These are phyloP conservation scores for Styphnolobium japonicum DNA, from an alignment of 306 rosid species.

Conservation along the genomic window DNA sequence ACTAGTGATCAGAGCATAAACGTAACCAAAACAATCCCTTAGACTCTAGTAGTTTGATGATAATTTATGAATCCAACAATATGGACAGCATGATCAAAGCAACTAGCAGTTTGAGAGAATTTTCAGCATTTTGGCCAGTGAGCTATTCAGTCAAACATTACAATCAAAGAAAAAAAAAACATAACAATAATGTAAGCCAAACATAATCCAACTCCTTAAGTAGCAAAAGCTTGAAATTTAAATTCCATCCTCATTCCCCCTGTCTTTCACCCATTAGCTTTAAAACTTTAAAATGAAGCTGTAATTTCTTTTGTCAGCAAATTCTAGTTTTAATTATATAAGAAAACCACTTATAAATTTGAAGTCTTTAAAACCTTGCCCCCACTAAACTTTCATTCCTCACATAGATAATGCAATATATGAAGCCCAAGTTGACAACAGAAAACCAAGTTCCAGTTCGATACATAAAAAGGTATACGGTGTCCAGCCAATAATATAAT, in stretches of 20 bases:
- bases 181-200: background rate
- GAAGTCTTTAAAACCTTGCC: background rate
- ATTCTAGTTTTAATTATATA: background rate
- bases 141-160: background rate
- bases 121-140: background rate
- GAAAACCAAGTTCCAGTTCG: background rate
- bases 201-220: background rate
- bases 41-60: background rate
- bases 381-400: background rate
- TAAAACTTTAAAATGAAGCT: background rate
- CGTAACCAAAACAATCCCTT: background rate
- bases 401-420: background rate
- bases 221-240: background rate
- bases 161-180: background rate
- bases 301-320: background rate
- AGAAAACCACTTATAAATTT: background rate
- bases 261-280: background rate
- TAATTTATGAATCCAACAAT: background rate
- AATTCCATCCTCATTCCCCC: background rate
- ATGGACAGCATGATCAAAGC: background rate
- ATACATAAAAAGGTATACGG: background rate
- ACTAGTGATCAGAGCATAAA: background rate
- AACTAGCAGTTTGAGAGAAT: background rate
- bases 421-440: background rate
- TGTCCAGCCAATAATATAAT: background rate